Evolutionary conservation across 2,329 filamentous ascomycete genomes (phyloP).

Genomic region (Penicillium sp.): DNA sequence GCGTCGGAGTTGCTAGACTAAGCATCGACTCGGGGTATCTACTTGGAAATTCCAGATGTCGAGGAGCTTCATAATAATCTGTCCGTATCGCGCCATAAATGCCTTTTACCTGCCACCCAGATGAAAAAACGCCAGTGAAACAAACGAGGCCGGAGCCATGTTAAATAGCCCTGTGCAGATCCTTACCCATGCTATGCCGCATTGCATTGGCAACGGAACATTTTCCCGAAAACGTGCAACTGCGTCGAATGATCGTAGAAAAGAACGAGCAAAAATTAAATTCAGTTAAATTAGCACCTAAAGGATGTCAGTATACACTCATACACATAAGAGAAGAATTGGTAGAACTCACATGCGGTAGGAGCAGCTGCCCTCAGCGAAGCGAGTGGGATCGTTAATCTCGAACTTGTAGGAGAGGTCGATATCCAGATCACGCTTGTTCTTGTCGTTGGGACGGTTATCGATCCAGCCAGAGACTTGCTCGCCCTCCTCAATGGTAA

Average conservation of each 20-base stretch:
- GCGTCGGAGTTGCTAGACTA: constrained; percentile 42
- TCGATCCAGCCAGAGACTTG: constrained; percentile 70
- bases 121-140: constrained; percentile 22
- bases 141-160: constrained; percentile 35
- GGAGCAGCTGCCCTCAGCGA: constrained; percentile 66
- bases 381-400: constrained; percentile 70
- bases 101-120: constrained; percentile 40
- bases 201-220: constrained; percentile 22
- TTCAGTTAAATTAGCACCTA: constrained; percentile 25
- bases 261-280: constrained; percentile 12
- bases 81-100: constrained; percentile 43
- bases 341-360: constrained; percentile 66
- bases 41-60: constrained; percentile 39
- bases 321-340: not conserved
- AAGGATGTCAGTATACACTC: not conserved
- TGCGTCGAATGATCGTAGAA: constrained; percentile 15
- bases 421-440: constrained; percentile 93
- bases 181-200: constrained; percentile 33
- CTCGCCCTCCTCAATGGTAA: constrained; percentile 89
- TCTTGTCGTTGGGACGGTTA: constrained; percentile 90
- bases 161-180: constrained; percentile 27
- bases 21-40: constrained; percentile 54
- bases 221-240: constrained; percentile 21
- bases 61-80: constrained; percentile 49
- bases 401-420: constrained; percentile 78